Evolutionary conservation across 345 rosid species (phyloP).

Genomic region (Arabidopsis arenosa): DNA sequence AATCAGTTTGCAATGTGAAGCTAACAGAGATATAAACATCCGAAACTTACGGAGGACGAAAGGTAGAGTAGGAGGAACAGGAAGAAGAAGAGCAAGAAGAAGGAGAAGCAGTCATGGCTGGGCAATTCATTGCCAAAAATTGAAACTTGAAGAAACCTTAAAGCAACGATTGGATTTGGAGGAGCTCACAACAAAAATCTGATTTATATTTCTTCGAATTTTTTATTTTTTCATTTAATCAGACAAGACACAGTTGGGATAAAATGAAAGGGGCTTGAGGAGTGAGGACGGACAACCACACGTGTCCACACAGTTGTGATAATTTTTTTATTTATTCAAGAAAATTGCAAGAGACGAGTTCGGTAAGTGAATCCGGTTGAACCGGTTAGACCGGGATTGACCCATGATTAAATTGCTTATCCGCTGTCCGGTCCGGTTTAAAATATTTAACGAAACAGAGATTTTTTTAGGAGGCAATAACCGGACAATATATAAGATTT

Average conservation of each 20-base stretch:
- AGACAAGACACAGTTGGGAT: slow-evolving; percentile 26
- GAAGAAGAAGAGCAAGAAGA: slow-evolving; percentile 48
- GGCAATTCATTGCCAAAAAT: slow-evolving; percentile 30
- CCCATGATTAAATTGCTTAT: neutral
- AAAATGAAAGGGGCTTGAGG: slow-evolving; percentile 15
- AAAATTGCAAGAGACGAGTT: too few relatives aligned
- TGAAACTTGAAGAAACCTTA: neutral
- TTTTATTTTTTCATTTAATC: neutral
- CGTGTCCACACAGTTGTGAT: slow-evolving; percentile 31
- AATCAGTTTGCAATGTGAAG: neutral
- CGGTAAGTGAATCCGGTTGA: neutral
- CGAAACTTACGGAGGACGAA: slow-evolving; percentile 51
- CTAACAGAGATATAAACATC: neutral
- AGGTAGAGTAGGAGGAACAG: slow-evolving; percentile 48
- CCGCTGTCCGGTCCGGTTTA: neutral
- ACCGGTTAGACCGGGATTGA: neutral
- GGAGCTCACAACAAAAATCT: neutral
- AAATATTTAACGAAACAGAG: neutral
- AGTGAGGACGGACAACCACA: slow-evolving; percentile 43
- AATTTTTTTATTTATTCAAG: neutral
- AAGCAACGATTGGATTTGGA: slow-evolving; percentile 2
- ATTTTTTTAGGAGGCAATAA: too few relatives aligned
- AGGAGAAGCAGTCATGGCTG: slow-evolving; percentile 45
- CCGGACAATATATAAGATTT: neutral
- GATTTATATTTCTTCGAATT: neutral